Evolutionary conservation across 257 asterid species (phyloP).

Genomic region (Perilla frutescens): DNA sequence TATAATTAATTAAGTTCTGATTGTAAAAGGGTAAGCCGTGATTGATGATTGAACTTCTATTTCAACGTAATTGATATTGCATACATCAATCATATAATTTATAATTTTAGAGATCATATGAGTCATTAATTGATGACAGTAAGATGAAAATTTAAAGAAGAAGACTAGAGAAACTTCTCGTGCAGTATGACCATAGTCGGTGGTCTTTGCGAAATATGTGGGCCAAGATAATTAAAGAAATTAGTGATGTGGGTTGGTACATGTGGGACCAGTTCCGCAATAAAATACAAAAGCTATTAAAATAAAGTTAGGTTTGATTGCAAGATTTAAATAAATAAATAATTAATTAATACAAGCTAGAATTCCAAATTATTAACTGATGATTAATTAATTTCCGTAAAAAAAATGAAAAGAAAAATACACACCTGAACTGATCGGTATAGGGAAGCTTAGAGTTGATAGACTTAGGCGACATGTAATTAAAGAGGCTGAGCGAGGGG

Average conservation of each 20-base stretch:
- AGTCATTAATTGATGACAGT: too few species aligned
- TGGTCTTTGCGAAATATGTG: constrained; percentile 25
- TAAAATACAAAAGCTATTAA: not conserved
- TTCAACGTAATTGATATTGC: too few species aligned
- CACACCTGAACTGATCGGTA: constrained; percentile 70
- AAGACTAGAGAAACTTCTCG: too few species aligned
- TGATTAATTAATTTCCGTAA: not conserved
- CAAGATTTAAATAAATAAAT: not conserved
- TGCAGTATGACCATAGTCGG: not conserved
- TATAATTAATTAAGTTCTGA: too few species aligned
- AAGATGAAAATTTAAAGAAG: too few species aligned
- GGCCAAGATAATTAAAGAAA: not conserved
- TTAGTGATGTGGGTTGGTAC: not conserved
- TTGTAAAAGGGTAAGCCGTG: too few species aligned
- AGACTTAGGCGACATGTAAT: constrained; percentile 48
- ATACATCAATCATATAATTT: too few species aligned
- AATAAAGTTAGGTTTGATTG: not conserved
- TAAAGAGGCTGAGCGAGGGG: constrained; percentile 54
- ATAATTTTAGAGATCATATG: too few species aligned
- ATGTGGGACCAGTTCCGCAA: constrained; percentile 1
- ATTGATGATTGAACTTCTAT: too few species aligned
- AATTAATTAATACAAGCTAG: not conserved
- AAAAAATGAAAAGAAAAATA: not conserved
- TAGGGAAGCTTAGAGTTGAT: constrained; percentile 66
- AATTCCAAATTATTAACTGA: not conserved